Evolutionary conservation across 306 rosid species (phyloP), one percentile per base, ranked within the genome.

Genomic region (Rosa rugosa): DNA sequence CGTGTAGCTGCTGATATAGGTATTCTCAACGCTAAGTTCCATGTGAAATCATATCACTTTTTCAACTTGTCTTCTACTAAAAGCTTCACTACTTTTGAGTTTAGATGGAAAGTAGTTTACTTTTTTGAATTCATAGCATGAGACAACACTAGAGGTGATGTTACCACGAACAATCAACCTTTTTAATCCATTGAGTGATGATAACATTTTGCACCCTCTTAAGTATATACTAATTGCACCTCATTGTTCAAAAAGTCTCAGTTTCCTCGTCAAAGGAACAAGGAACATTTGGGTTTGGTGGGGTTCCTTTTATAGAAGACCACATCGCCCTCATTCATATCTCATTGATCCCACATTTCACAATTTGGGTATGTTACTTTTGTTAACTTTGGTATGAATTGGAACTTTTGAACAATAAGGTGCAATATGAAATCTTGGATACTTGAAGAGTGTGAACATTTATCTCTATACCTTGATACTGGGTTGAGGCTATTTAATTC

Each of bases 1-100:
- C 94, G 99, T 40, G 97, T 95, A 11, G 97, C 98, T 79, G 97
- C 99, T 11, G 99, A 95, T 87, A 84, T 90, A 44, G 98, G 99
- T 93, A 82, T 82, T 87, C 56, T 72, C 46, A 60, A 42, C 68
- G 62, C 75, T 71, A 31, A 73, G 76, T 77, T 65, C 36, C 9
- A 77, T 60, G 40, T 59, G 42, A 69, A 69, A 73, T 56, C 56
- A 17, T 1, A 23, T 71, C 63, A 47, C 16, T 4, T 17, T 46
- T 20, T 64, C 47, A 44, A 46, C n/a, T 63, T 60, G 4, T 38
- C 51, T 56, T 73, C 51, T 73, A 73, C 46, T 6, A 6, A 51
- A 73, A 53, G 6, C n/a, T 67, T 67, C 44, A 67, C 49, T 10
- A 38, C 46, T 38, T 66, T 14, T 54, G 25, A 73, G 25, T 53